Evolutionary conservation across 192 early-diverging fungal genomes (phyloP), one percentile per base, ranked within the genome.

Genomic region (Coemansia sp.): DNA sequence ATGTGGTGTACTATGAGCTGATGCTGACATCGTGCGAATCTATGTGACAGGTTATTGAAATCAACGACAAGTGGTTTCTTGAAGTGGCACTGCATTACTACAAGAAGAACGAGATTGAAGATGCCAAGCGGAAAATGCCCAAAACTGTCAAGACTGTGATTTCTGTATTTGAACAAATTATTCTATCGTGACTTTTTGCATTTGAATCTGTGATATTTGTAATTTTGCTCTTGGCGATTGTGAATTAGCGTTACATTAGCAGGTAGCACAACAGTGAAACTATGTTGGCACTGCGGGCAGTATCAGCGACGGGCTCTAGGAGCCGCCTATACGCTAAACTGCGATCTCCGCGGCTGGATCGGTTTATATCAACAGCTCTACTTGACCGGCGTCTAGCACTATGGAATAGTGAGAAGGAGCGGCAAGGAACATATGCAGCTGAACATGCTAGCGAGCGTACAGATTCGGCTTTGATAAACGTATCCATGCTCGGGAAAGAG

Each of bases 1-100:
- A 92, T 87, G 86, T 95, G 3, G 58, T 96, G 1, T 98, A 96
- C 77, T 94, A 83, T 76, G 97, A 99, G 70, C 80, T 99, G 18
- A 92, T 99, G 12, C 71, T 94, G 56, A 99, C 95, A 1, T 88
- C 87, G 56, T 87, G 91, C 63, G 96, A 99, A 82, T 98, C 93
- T 70, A 95, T 98, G 94, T 81, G 95, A 11, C 90, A 95, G 70
- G 88, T 92, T 17, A 89, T 94, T 70, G 93, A 96, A 66, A 96
- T 99, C 60, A 83, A 96, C 50, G 82, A 88, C 28, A 84, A 88
- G 49, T 94, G 92, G 79, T 77, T 92, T 14, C 64, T 90, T 42
- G 87, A 93, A 49, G 74, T 94, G 57, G 91, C 95, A 3, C 93
- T 93, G 12, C 79, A 83, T 51, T 99, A 98, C 75, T 99, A 94